A percentile compares a stretch with the other conserved stretches of the same genome.
Evolutionary conservation across 129 eudicot genomes (phyloP).

Genomic region (Apium graveolens): DNA sequence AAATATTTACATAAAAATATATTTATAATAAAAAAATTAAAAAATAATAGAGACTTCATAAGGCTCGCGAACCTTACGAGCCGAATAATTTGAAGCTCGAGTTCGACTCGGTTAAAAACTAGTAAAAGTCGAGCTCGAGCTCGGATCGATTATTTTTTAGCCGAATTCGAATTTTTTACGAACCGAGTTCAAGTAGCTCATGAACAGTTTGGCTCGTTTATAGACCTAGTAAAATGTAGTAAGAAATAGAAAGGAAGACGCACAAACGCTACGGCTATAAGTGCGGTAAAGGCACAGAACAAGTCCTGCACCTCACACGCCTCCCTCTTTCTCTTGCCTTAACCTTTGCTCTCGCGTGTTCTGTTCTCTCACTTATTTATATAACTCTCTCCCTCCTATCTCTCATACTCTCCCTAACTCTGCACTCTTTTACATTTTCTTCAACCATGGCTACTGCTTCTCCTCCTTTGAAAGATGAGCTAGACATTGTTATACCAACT

Average conservation of each 20-base stretch:
- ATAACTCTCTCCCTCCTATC: background rate
- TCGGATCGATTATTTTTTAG: no score
- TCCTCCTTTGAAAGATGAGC: slow-evolving; percentile 47
- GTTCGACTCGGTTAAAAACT: no score
- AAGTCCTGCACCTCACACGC: slow-evolving; percentile 1
- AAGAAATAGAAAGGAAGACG: background rate
- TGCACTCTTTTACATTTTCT: background rate
- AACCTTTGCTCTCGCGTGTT: background rate
- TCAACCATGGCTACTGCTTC: slow-evolving; percentile 1
- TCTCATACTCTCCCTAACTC: background rate
- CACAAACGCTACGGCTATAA: background rate
- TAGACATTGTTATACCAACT: slow-evolving; percentile 69
- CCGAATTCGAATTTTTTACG: no score
- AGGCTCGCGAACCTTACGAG: no score
- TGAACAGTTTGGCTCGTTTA: no score
- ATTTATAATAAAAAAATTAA: no score
- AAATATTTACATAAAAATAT: no score
- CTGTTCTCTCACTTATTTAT: background rate
- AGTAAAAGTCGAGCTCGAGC: no score
- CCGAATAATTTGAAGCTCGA: no score
- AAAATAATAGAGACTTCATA: no score
- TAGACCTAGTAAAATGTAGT: background rate
- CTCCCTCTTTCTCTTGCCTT: background rate
- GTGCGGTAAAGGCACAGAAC: background rate
- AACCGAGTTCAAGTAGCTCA: no score